Evolutionary conservation across 306 rosid species (phyloP).

Genomic region (Canavalia ensiformis): DNA sequence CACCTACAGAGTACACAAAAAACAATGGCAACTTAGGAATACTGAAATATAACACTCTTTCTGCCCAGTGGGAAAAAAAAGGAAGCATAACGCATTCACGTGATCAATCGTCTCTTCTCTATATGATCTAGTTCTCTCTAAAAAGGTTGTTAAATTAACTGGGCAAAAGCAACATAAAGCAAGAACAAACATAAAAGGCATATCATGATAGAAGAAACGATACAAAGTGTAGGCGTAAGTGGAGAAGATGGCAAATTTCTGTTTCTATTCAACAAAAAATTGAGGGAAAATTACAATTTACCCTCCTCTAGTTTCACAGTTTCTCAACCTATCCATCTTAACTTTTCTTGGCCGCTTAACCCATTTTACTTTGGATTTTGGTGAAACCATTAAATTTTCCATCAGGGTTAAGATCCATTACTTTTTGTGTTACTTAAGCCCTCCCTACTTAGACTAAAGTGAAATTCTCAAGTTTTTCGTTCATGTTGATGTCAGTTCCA

Average conservation of each 20-base stretch:
- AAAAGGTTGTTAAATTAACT: background rate
- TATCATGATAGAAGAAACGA: background rate
- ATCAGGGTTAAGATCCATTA: background rate
- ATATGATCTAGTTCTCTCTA: too few relatives aligned
- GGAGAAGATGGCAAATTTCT: conserved; percentile 22
- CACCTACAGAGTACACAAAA: conserved; percentile 64
- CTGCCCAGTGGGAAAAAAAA: background rate
- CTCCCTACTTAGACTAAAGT: background rate
- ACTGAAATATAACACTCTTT: conserved; percentile 22
- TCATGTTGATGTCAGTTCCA: background rate
- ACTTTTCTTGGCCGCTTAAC: background rate
- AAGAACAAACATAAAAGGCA: conserved; percentile 6
- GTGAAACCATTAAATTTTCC: background rate
- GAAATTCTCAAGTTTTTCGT: background rate
- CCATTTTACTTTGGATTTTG: background rate
- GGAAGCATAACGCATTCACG: background rate
- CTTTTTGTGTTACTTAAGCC: background rate
- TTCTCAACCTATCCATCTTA: background rate
- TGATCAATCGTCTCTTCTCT: background rate
- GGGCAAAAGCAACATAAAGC: conserved; percentile 4
- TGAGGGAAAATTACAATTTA: background rate
- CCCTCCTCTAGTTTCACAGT: background rate
- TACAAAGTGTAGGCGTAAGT: background rate
- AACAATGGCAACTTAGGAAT: conserved; percentile 35
- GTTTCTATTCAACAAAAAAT: background rate